Base-by-base conservation (phyloP, 1,139 yeast species). In the Geotrichum candidum region DNA sequence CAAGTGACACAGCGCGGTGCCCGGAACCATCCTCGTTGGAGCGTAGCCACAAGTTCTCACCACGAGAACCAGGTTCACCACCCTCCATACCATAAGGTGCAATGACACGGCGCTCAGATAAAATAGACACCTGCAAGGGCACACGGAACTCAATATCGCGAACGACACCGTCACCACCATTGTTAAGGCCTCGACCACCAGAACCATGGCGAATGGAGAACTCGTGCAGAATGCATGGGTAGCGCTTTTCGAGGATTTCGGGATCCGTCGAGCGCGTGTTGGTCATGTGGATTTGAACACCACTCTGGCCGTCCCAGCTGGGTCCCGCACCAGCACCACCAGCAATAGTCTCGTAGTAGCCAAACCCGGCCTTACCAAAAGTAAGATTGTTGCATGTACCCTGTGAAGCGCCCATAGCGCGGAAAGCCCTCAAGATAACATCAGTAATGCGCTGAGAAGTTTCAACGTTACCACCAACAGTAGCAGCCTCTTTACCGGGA, bases 391-490 rank as follows among this genome's bases (percentile, higher is more conserved):
- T 87, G 72, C 88, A 82, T 60, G 88, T 86, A 52, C 90, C 89
- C 68, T 88, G 92, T 3, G 92, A 87, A 64, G 86, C 88, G 1
- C 88, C 96, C 70, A 88, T 87, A 5, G 89, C 88, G 65, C 82
- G 80, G 70, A 89, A 88, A 0, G 96, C 90, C 68, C 84, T 84
- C 68, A 90, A 78, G 63, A 89, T 81, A 2, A 87, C 91, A 73
- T 89, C 96, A 1, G 90, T 88, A 53, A 90, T 84, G 65, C 96
- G 79, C 73, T 90, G 96, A 1, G 94, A 85, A 0, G 96, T 89
- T 73, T 87, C 87, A n/a, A 88, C 95, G 71, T 89, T 90, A 7
- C 96, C 96, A 35, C 96, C 96, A 10, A 88, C 95, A 3, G 88
- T 91, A 0, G 96, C 96, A 22, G 94, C 94, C 56, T 87, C 90